Percentiles rank a stretch among this genome's conserved stretches.
These are phyloP conservation scores for Diaporthe ilicicola DNA, from an alignment of 2,329 filamentous ascomycete genomes.

Conservation along the genomic window DNA sequence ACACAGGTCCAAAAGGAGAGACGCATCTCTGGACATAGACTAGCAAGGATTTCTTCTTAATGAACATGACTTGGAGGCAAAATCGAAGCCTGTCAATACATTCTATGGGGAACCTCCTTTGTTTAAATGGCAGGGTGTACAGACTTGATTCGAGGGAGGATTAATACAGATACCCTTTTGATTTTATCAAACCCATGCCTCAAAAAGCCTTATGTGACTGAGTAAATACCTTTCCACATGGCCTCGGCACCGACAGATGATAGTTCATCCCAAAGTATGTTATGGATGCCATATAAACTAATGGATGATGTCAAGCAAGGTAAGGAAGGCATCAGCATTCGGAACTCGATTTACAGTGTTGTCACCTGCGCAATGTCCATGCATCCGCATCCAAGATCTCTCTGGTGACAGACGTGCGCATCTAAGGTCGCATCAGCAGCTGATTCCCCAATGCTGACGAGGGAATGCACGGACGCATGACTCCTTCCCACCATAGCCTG, in stretches of 20 bases:
- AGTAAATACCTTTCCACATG: too few species aligned
- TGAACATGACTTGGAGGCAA: slow-evolving; percentile 24
- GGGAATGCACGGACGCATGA: too few species aligned
- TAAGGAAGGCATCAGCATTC: too few species aligned
- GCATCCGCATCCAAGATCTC: too few species aligned
- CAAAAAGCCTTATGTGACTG: not conserved
- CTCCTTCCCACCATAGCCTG: too few species aligned
- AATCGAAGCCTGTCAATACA: slow-evolving; percentile 18
- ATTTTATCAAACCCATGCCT: not conserved
- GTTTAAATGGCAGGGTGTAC: not conserved
- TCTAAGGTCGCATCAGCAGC: too few species aligned
- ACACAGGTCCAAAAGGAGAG: slow-evolving; percentile 7
- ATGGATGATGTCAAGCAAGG: too few species aligned
- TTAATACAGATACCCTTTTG: slow-evolving; percentile 26
- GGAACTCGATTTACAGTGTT: too few species aligned
- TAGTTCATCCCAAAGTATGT: slow-evolving; percentile 7
- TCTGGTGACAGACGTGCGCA: too few species aligned
- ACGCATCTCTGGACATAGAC: slow-evolving; percentile 24
- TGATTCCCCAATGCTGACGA: too few species aligned
- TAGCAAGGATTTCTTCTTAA: slow-evolving; percentile 24
- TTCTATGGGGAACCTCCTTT: not conserved
- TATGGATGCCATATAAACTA: not conserved
- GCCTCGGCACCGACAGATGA: not conserved
- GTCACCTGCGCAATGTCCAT: too few species aligned
- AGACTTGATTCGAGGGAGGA: slow-evolving; percentile 3